phyloP scores from a whole-genome alignment of 441 rosid genomes.

The Geranium incanum region DNA sequence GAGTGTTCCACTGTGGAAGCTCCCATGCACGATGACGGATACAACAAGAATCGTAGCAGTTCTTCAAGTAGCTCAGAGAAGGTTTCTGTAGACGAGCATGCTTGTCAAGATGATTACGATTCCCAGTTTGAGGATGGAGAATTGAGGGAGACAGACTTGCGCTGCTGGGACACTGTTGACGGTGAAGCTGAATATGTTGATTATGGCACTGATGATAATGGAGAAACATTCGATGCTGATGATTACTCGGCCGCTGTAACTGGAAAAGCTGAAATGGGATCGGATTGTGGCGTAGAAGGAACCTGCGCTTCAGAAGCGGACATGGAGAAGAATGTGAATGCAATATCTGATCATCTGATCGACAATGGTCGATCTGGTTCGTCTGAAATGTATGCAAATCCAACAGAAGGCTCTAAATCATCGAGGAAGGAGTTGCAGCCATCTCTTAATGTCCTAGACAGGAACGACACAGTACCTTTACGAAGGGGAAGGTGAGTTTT shows the following conservation, averaged over 20 bases:
- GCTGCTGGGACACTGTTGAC: conserved; percentile 34
- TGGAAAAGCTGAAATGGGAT: conserved; percentile 2
- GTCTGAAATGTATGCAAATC: conserved; percentile 16
- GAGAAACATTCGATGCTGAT: not conserved
- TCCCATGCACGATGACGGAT: conserved; percentile 12
- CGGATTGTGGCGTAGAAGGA: conserved; percentile 35
- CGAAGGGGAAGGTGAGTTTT: conserved; percentile 31
- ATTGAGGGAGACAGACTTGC: conserved; percentile 40
- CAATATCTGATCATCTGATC: conserved; percentile 23
- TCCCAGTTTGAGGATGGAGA: conserved; percentile 63
- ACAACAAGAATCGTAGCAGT: conserved; percentile 14
- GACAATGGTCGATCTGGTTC: conserved; percentile 11
- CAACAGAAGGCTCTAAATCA: conserved; percentile 24
- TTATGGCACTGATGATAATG: conserved; percentile 31
- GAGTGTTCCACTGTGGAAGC: conserved; percentile 14
- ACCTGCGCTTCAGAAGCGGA: conserved; percentile 26
- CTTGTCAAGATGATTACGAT: conserved; percentile 40
- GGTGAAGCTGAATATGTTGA: conserved; percentile 39
- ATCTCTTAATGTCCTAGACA: not conserved
- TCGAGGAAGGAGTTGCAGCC: conserved; percentile 24
- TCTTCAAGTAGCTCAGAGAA: conserved; percentile 15
- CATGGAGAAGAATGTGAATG: conserved; percentile 27
- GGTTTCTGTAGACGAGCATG: conserved; percentile 18
- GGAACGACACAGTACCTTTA: not conserved
- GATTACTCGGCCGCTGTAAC: not conserved